phyloP scores from a whole-genome alignment of 352 stramenopile genomes.

The Bremia lactucae region DNA sequence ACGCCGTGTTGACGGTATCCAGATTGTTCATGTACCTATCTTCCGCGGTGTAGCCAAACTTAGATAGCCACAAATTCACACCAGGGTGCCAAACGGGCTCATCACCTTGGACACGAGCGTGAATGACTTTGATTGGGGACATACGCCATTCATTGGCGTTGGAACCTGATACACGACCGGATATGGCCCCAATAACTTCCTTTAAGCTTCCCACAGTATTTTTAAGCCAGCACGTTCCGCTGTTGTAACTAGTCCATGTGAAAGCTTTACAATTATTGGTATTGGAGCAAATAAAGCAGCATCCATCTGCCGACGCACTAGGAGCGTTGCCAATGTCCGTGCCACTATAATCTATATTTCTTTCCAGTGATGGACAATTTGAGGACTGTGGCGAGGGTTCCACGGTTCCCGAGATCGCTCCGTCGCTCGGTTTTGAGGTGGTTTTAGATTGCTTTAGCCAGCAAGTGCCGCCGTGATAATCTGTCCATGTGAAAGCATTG shows the following conservation, averaged over 20 bases:
- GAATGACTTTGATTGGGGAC: slow-evolving; percentile 24
- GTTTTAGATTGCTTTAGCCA: slow-evolving; percentile 6
- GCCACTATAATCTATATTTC: slow-evolving; percentile 7
- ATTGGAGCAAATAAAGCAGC: slow-evolving; percentile 5
- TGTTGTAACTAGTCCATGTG: slow-evolving; percentile 9
- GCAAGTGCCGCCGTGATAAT: slow-evolving; percentile 5
- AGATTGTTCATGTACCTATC: slow-evolving; percentile 31
- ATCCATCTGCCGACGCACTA: slow-evolving; percentile 3
- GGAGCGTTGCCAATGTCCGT: slow-evolving; percentile 1
- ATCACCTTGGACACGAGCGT: slow-evolving; percentile 45
- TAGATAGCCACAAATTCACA: slow-evolving; percentile 22
- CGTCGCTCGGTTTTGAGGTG: background rate
- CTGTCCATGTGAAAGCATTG: slow-evolving; percentile 5
- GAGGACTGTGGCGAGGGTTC: background rate
- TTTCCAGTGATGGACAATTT: slow-evolving; percentile 1
- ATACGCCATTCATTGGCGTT: slow-evolving; percentile 15
- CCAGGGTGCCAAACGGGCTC: slow-evolving; percentile 27
- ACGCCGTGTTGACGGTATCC: slow-evolving; percentile 51
- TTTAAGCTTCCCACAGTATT: too few relatives aligned
- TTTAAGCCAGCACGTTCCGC: slow-evolving; percentile 4
- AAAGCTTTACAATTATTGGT: slow-evolving; percentile 1
- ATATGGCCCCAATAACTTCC: too few relatives aligned
- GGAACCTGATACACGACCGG: too few relatives aligned
- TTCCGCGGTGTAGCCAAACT: slow-evolving; percentile 30
- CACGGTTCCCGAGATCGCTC: background rate